Evolutionary conservation across 805 yeast species (phyloP).

Genomic region (Barnettozyma sp.): DNA sequence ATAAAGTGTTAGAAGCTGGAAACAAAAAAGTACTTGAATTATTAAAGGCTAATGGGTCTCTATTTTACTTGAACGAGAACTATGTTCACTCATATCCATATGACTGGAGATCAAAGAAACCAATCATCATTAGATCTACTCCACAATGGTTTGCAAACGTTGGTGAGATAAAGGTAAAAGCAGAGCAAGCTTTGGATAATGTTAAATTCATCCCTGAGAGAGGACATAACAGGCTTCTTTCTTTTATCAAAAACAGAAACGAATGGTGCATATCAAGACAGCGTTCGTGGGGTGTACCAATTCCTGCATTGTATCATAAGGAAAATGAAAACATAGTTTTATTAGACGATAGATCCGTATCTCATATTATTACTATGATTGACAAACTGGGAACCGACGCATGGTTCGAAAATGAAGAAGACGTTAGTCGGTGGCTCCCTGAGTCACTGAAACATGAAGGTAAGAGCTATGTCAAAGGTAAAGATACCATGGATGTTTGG

Average conservation of each 20-base stretch:
- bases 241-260: constrained; percentile 69
- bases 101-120: constrained; percentile 95
- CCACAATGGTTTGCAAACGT: constrained; percentile 97
- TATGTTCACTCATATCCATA: constrained; percentile 86
- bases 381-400: constrained; percentile 57
- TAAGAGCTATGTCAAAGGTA: constrained; percentile 49
- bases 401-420: constrained; percentile 66
- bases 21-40: constrained; percentile 38
- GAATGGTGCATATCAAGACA: constrained; percentile 99
- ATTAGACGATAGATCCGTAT: constrained; percentile 48
- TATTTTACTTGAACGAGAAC: constrained; percentile 40
- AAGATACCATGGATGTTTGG: constrained; percentile 98
- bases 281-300: constrained; percentile 97
- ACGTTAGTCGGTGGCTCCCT: constrained; percentile 69
- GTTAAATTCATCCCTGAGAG: constrained; percentile 71
- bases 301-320: constrained; percentile 70
- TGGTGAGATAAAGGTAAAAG: constrained; percentile 56
- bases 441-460: constrained; percentile 36
- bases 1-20: constrained; percentile 58
- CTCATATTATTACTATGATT: constrained; percentile 50
- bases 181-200: constrained; percentile 48
- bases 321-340: constrained; percentile 54
- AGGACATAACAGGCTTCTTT: constrained; percentile 61
- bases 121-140: constrained; percentile 90
- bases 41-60: constrained; percentile 37